Evolutionary conservation across 345 rosid species (phyloP).

Genomic region (Hibiscus trionum): DNA sequence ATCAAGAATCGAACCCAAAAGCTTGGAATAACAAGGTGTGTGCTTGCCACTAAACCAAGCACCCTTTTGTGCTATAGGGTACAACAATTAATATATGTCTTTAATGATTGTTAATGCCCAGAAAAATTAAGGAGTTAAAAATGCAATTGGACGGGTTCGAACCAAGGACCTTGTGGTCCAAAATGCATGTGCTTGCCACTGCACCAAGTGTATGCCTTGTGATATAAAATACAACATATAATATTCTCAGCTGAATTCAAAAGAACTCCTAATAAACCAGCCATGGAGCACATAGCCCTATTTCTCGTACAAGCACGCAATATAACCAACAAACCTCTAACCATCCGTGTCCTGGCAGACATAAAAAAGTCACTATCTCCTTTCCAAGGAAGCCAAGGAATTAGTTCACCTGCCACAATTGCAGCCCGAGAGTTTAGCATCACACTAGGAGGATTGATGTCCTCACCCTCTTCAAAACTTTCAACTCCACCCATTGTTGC

Average conservation of each 20-base stretch:
- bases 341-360: slow-evolving; percentile 97
- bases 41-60: no score
- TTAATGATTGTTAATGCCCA: no score
- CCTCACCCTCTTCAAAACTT: slow-evolving; percentile 94
- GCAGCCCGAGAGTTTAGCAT: slow-evolving; percentile 98
- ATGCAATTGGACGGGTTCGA: no score
- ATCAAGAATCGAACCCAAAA: no score
- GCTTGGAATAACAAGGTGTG: no score
- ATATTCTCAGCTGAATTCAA: slow-evolving; percentile 78
- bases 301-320: slow-evolving; percentile 96
- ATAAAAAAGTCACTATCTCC: slow-evolving; percentile 62
- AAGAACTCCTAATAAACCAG: slow-evolving; percentile 85
- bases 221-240: no score
- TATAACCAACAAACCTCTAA: slow-evolving; percentile 84
- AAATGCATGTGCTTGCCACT: no score
- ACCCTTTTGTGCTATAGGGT: no score
- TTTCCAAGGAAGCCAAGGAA: slow-evolving; percentile 76
- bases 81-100: no score
- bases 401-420: slow-evolving; percentile 86
- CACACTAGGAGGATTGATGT: slow-evolving; percentile 92
- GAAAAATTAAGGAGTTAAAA: no score
- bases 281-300: slow-evolving; percentile 93
- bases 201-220: no score
- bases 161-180: no score
- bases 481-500: slow-evolving; percentile 99